Conservation (phyloP, 2,329 filamentous ascomycete genomes). For the Byssothecium circinans region DNA sequence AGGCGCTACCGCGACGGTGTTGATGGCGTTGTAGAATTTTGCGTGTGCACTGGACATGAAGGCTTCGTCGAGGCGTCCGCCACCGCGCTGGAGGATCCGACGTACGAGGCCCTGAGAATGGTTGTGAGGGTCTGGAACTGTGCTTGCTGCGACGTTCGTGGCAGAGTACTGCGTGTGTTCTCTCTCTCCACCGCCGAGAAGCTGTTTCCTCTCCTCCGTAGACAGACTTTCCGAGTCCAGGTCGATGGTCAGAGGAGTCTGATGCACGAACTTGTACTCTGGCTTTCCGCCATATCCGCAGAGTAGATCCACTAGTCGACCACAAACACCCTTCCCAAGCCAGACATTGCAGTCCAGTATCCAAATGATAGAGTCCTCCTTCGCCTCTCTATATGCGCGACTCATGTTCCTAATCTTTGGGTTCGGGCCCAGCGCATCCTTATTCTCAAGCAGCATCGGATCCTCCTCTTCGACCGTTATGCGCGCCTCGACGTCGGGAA, state of each 20-base stretch:
- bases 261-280: slow-evolving; percentile 86
- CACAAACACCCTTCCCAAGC: slow-evolving; percentile 76
- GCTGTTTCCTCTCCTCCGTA: slow-evolving; percentile 32
- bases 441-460: slow-evolving; percentile 62
- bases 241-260: slow-evolving; percentile 88
- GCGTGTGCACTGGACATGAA: slow-evolving; percentile 93
- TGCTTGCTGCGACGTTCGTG: slow-evolving; percentile 30
- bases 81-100: slow-evolving; percentile 53
- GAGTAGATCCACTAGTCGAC: slow-evolving; percentile 86
- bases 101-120: slow-evolving; percentile 24
- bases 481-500: slow-evolving; percentile 68
- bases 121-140: slow-evolving; percentile 27
- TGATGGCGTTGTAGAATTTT: slow-evolving; percentile 98
- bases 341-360: slow-evolving; percentile 96
- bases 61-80: slow-evolving; percentile 87
- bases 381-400: slow-evolving; percentile 82
- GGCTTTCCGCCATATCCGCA: slow-evolving; percentile 64
- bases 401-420: slow-evolving; percentile 99
- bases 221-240: slow-evolving; percentile 40
- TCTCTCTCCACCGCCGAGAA: slow-evolving; percentile 30
- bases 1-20: slow-evolving; percentile 84
- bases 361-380: slow-evolving; percentile 81
- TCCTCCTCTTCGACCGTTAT: slow-evolving; percentile 84
- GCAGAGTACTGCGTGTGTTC: slow-evolving; percentile 12
- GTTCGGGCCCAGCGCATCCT: slow-evolving; percentile 75